These are phyloP conservation scores for Ensete glaucum DNA, from an alignment of 176 grass and related monocot genomes.

Conservation along the genomic window DNA sequence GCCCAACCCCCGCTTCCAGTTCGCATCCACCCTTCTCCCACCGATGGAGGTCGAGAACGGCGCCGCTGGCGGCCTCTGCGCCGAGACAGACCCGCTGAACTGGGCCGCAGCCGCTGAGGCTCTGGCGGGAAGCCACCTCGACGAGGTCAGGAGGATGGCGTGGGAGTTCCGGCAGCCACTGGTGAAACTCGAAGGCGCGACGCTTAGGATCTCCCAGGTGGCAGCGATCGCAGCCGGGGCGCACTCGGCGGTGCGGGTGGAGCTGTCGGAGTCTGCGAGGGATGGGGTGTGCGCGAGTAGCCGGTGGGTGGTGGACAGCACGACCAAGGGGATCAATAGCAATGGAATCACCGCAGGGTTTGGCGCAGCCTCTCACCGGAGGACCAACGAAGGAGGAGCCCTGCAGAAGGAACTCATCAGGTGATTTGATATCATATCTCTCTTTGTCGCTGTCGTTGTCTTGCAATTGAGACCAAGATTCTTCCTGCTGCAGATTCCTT, in stretches of 20 bases:
- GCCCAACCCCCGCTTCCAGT: background rate
- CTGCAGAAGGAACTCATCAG: slow-evolving; percentile 9
- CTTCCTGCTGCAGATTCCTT: background rate
- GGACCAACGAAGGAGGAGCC: slow-evolving; percentile 10
- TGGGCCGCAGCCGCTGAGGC: slow-evolving; percentile 1
- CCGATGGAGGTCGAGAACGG: background rate
- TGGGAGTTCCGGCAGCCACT: slow-evolving; percentile 5
- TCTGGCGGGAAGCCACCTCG: slow-evolving; percentile 3
- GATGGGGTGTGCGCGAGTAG: slow-evolving; percentile 2
- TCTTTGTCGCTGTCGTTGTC: background rate
- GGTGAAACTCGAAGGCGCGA: slow-evolving; percentile 8
- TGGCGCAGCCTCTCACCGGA: slow-evolving; percentile 5
- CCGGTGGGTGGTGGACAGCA: slow-evolving; percentile 9
- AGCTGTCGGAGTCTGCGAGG: slow-evolving; percentile 3
- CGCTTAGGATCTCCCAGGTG: slow-evolving; percentile 15
- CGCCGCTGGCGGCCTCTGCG: background rate
- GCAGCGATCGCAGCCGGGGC: background rate
- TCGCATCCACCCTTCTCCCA: background rate
- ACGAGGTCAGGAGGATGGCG: slow-evolving; percentile 15
- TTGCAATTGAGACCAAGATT: background rate
- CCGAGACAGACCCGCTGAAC: background rate
- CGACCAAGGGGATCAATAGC: slow-evolving; percentile 7
- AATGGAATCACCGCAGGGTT: background rate
- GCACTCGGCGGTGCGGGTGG: background rate
- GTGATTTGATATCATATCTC: background rate